Evolutionary conservation across 1,284 basidiomycete species (phyloP), one percentile per base, ranked within the genome.

Genomic region (Leccinum variabile): DNA sequence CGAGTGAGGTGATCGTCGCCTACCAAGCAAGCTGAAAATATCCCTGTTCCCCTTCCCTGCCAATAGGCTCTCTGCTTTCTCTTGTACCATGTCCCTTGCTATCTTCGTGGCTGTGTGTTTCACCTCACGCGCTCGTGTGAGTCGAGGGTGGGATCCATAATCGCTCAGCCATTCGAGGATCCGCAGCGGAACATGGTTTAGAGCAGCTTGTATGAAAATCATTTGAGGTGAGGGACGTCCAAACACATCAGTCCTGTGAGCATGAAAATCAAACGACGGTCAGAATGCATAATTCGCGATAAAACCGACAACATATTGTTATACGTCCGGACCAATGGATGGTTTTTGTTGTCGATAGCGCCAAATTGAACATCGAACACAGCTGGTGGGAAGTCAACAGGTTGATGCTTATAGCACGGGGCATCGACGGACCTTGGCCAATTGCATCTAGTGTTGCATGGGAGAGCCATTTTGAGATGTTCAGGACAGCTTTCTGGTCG

Each of bases 401-500:
- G 28, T 41, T 44, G 35, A 13, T 57, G 55, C n/a, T 25, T 22
- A 14, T 57, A 9, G 18, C 35, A 3, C 32, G 10, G 58, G 1
- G 10, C 14, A 1, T 25, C 4, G 0, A 50, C 49, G 0, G 49
- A 50, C 49, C 14, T 46, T 78, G 73, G 3, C 80, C 82, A 44
- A 82, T 79, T 9, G 79, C 77, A 70, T 83, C 82, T 56, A 83
- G 63, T 11, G 80, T 75, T 2, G 77, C 79, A 10, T 77, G 75
- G 35, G 79, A 77, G 18, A 76, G 53, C 79, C 79, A 82, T 5
- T 59, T n/a, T 10, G 75, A 65, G 4, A 82, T 64, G 65, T 88
- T 77, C 10, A 85, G 60, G 18, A 80, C 73, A 13, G 57, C 69
- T 2, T 76, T 73, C 5, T 74, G 67, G 3, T 74, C 71, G 0